Base-by-base conservation (phyloP, 192 early-diverging fungal genomes). In the Linnemannia elongata region DNA sequence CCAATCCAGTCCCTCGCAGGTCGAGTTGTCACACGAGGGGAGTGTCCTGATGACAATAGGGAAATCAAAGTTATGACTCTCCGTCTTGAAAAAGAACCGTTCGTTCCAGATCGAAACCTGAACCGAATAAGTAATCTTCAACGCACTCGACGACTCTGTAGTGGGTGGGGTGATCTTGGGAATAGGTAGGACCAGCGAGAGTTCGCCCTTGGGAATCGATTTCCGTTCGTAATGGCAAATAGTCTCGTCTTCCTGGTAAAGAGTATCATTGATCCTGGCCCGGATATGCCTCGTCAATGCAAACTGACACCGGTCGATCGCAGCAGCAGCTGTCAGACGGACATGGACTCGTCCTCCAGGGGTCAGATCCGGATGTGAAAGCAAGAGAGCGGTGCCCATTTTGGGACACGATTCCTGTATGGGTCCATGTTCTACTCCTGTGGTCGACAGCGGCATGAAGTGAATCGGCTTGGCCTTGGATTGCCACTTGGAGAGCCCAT, bases 81-180 rank as follows among this genome's bases (percentile, higher is more conserved):
- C 85, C 9, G 85, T 87, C 68, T 87, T 87, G 72, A 87, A 81
- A 44, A 87, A 87, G 68, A 87, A 87, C 18, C 85, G 79, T 41
- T 87, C 85, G 54, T 87, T 87, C 85, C 85, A 87, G 47, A 87
- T 87, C 17, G 85, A 87, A 22, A 87, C 85, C 45, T 87, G 85
- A 24, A 87, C 85, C 6, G 85, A 87, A 33, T 87, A 87, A 12
- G 85, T 87, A 33, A 87, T 87, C 73, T 87, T 87, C 20, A 87
- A 68, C 18, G 85, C 85, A 69, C 72, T 81, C 20, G 85, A 87
- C 27, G 85, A 87, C 15, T 87, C 85, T 0, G 76, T 87, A 1
- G 85, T 87, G 0, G 85, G 85, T 10, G 85, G 85, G 4, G 85
- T 87, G 24, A 87, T 70, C 45, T 81, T 87, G 35, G 85, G 85